Evolutionary conservation across 1,284 basidiomycete species (phyloP), one percentile per base, ranked within the genome.

Genomic region (Cutaneotrichosporon arboriforme): DNA sequence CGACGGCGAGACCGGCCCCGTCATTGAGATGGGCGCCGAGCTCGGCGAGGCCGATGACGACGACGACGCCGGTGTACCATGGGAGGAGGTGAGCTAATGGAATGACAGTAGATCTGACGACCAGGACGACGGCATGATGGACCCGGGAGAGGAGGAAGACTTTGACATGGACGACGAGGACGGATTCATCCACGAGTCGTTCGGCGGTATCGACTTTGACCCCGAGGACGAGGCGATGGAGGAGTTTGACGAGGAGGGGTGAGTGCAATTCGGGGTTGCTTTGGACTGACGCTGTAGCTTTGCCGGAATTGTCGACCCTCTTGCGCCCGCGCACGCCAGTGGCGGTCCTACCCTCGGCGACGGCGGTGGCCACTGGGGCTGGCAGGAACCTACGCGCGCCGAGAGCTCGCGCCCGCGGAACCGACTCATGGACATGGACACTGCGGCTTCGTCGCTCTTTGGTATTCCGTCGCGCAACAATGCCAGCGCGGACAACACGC

Each of bases 401-500:
- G 46, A 42, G 39, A 38, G 22, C 26, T 36, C 45, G 21, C 12
- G 45, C 33, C 8, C 10, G 7, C 51, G 45, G 14, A 35, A 38
- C 23, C 39, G 51, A 2, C 45, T 52, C 26, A 33, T 46, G 42
- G 46, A 56, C 20, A 61, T 52, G 60, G 63, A 64, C 35, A 38
- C 48, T 14, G 55, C 60, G 4, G 46, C 61, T 13, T 33, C 57
- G 14, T 57, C 59, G 1, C 38, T 65, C 21, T 65, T 63, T 40
- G 62, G 65, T 31, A 39, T 62, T 15, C 38, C 48, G 4, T 50
- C 46, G 7, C 51, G 55, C 17, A 17, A 43, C 41, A 13, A 36
- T 38, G 12, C 49, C 40, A 47, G 49, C 17, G 26, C 26, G 26
- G 86, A 88, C 63, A 78, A 82, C 38, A 83, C 84, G 13, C 85